phyloP scores from a whole-genome alignment of 2,329 filamentous ascomycete genomes.

The Zymoseptoria ardabiliae region DNA sequence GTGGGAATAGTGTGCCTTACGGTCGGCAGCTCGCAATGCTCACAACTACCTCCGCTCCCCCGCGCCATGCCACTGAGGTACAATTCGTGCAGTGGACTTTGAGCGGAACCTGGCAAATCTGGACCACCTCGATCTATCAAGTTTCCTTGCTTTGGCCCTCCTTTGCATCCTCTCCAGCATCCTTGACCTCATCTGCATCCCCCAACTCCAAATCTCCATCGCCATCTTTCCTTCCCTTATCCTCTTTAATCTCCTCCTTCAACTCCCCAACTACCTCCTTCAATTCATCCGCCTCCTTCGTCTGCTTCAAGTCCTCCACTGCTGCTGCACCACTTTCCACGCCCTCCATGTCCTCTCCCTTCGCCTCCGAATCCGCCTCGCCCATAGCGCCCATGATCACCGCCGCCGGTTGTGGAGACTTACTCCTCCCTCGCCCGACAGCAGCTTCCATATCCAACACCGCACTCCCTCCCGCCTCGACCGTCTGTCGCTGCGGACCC shows the following conservation, averaged over 20 bases:
- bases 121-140: background rate
- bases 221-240: constrained; percentile 18
- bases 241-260: constrained; percentile 12
- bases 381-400: background rate
- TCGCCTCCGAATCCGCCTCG: constrained; percentile 5
- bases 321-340: constrained; percentile 12
- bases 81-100: too few species aligned
- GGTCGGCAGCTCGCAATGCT: too few species aligned
- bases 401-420: constrained; percentile 18
- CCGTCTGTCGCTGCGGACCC: constrained; percentile 55
- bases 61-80: too few species aligned
- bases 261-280: constrained; percentile 15
- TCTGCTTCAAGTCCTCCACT: constrained; percentile 13
- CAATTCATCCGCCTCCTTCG: constrained; percentile 14
- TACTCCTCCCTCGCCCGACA: constrained; percentile 28
- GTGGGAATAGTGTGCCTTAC: too few species aligned
- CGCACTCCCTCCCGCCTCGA: constrained; percentile 7
- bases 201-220: constrained; percentile 27
- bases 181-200: constrained; percentile 19
- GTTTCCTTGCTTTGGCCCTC: background rate
- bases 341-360: constrained; percentile 8
- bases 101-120: too few species aligned
- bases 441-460: constrained; percentile 36
- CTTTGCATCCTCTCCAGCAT: background rate
- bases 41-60: too few species aligned